Base-by-base conservation (phyloP, 257 asterid genomes). In the Knoxia roxburghii region DNA sequence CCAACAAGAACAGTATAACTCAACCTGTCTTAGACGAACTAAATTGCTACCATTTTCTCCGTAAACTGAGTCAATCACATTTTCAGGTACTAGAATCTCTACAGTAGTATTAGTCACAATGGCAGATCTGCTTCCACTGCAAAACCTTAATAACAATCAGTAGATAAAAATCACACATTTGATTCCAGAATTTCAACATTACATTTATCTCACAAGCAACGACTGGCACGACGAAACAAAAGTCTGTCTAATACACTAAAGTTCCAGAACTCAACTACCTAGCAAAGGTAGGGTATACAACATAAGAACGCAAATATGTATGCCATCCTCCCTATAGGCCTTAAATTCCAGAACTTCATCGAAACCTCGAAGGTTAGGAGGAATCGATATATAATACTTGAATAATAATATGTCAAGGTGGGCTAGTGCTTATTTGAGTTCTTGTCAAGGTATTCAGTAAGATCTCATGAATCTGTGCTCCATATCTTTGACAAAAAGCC, bases 31-130 rank as follows among this genome's bases (percentile, higher is more conserved):
- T 51, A 90, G 78, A 66, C 82, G 86, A 78, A 63, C 72, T 73
- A 90, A 76, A 78, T 86, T 86, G 85, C 77, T 76, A 27, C 85
- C 86, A 54, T 87, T 73, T 67, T 84, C 91, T 61, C 91, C 93
- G 54, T 76, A 82, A 30, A 89, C 68, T 64, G 84, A 85, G 73
- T 79, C 78, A 45, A 87, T 67, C 41, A 73, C 80, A 64, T 68
- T 68, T 26, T 83, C 91, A 60, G 88, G 82, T 71, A 87, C 82
- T 68, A 64, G 76, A 63, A 90, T 73, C 83, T 90, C 88, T 69
- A 90, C 81, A 0, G 89, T 86, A 50, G 86, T 81, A 70, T 83
- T 87, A 52, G 75, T 77, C 78, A 76, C 83, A 27, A 75, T 43
- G 48, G 83, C 86, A 24, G 83, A 69, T 74, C 88, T 77, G 76